Base-by-base conservation (phyloP, 2,329 filamentous ascomycete species). In the Epichloe coenophiala region DNA sequence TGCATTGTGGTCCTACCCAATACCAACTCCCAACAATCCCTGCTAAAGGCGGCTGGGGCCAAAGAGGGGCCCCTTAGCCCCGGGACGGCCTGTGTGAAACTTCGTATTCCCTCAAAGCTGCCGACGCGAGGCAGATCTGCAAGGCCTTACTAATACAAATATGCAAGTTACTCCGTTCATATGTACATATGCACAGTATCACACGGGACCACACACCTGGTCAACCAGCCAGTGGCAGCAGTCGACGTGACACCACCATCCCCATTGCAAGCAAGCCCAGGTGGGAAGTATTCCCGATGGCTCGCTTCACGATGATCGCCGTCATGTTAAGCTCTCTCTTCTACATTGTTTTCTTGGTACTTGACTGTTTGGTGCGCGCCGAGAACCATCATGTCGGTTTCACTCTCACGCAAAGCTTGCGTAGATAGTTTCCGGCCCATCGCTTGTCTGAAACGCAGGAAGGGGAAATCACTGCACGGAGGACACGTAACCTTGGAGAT, bases 101-200 rank as follows among this genome's bases (percentile, higher is more conserved):
- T 43, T 51, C 49, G 49, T 51, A 51, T 51, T 46, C 42, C 42
- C 21, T 33, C n/a, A 13, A 21, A 13, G 42, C 19, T 46, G 43
- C 49, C 37, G 38, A 35, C 12, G 43, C 49, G 43, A 45, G 23
- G 37, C 49, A 43, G 41, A 43, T 23, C 41, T 27, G 41, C 41
- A 40, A 40, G n/a, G 5, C n/a, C 40, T 23, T 19, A 19, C 39
- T 8, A 9, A 31, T 27, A 27, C 6, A 27, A 6, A 27, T 3
- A 19, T 19, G 19, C 3, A 9, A 27, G 27, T 27, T 31, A 9
- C 23, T 21, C 21, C 21, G 4, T 23, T 5, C 4, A 5, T 5
- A 23, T 4, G 3, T 23, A 23, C 4, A 5, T 21, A 21, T 23
- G 21, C 7, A 27, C 27, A 23, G n/a, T 19, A 6, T 19, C 39